Evolutionary conservation across 2,329 filamentous ascomycete genomes (phyloP).

Genomic region (Ceratocystis alfenasii): DNA sequence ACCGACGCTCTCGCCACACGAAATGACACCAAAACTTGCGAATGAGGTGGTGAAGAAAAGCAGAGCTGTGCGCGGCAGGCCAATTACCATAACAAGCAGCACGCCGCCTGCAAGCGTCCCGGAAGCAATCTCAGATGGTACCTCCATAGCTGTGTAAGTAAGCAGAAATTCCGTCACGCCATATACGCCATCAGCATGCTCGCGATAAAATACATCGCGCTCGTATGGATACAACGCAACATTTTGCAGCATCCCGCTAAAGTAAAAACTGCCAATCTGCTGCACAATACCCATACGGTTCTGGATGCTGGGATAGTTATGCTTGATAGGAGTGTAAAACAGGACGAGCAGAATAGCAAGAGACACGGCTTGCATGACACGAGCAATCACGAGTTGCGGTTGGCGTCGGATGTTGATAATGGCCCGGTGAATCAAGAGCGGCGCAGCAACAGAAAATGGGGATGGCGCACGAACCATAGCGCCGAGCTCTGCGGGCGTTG

Average conservation of each 20-base stretch:
- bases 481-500: slow-evolving; percentile 60
- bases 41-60: slow-evolving; percentile 59
- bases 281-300: slow-evolving; percentile 63
- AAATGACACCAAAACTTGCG: slow-evolving; percentile 61
- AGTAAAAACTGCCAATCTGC: slow-evolving; percentile 59
- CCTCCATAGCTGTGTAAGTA: slow-evolving; percentile 56
- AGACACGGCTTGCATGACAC: slow-evolving; percentile 55
- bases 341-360: slow-evolving; percentile 51
- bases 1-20: slow-evolving; percentile 61
- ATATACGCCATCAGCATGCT: slow-evolving; percentile 63
- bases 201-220: slow-evolving; percentile 64
- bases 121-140: slow-evolving; percentile 58
- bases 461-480: slow-evolving; percentile 52
- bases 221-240: slow-evolving; percentile 62
- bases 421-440: slow-evolving; percentile 55
- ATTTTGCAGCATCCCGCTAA: slow-evolving; percentile 69
- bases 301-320: slow-evolving; percentile 59
- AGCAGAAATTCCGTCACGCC: slow-evolving; percentile 58
- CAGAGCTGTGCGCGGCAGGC: slow-evolving; percentile 47
- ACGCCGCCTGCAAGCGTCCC: slow-evolving; percentile 55
- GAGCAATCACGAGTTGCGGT: slow-evolving; percentile 50
- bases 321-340: slow-evolving; percentile 59
- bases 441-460: slow-evolving; percentile 50
- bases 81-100: slow-evolving; percentile 51
- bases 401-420: slow-evolving; percentile 58